phyloP scores from a whole-genome alignment of 2,329 filamentous ascomycete species.

The Thielaviopsis punctulata region DNA sequence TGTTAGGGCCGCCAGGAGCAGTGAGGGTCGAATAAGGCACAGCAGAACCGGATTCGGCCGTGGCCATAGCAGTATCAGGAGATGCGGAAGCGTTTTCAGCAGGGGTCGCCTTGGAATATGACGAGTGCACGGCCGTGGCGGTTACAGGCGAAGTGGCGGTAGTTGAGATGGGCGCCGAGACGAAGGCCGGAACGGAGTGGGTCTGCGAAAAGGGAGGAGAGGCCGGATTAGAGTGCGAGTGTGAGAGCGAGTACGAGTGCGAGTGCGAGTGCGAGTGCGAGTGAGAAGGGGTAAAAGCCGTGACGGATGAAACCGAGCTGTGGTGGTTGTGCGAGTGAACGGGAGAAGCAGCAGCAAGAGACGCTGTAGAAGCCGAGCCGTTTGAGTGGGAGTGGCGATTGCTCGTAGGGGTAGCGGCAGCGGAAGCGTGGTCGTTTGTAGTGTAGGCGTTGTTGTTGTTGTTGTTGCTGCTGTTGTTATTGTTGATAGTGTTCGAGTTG shows the following conservation, averaged over 20 bases:
- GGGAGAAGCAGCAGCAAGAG: neutral
- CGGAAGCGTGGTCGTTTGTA: constrained; percentile 9
- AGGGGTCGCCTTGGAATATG: neutral
- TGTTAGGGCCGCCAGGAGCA: neutral
- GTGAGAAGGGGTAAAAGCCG: neutral
- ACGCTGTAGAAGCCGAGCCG: neutral
- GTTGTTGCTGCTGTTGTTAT: constrained; percentile 3
- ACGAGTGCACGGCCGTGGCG: constrained; percentile 2
- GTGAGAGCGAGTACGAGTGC: neutral
- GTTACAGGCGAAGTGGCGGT: constrained; percentile 7
- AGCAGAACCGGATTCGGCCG: constrained; percentile 4
- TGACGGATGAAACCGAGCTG: neutral
- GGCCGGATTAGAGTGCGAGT: neutral
- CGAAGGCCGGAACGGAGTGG: neutral
- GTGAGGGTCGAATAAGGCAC: neutral
- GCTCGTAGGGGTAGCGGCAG: constrained; percentile 1
- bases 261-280: too few relatives aligned
- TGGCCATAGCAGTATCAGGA: constrained; percentile 1
- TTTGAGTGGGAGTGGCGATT: neutral
- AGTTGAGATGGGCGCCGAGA: constrained; percentile 5
- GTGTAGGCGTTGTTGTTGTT: constrained; percentile 4
- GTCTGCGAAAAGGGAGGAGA: neutral
- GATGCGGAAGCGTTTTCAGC: neutral
- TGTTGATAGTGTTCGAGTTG: constrained; percentile 16
- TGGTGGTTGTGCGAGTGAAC: neutral